Evolutionary conservation across 768 basidiomycete genomes (phyloP), one percentile per base, ranked within the genome.

Genomic region (Boletus vermiculosoides): DNA sequence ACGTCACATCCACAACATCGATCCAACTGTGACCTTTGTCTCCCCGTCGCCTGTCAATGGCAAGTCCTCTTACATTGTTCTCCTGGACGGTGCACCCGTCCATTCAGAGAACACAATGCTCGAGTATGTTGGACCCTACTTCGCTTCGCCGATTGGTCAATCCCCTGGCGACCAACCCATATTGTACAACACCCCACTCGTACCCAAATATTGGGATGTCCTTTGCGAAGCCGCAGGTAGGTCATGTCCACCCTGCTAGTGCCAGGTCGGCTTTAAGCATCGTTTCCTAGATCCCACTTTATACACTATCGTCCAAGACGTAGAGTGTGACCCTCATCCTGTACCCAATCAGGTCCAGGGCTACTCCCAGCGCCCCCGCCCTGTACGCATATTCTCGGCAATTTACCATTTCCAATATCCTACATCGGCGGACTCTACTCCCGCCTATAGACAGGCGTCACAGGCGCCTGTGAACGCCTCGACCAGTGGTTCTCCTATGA

Each of bases 241-340:
- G 79, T 46, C 20, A 23, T 40, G 3, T 53, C 31, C 11, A 15
- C 31, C 59, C 56, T 57, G 40, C 16, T 47, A 18, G 25, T 33
- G 33, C 42, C 45, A 18, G 9, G 45, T 45, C 11, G 11, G 20
- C 2, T 15, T 31, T 34, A 23, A 42, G 44, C n/a, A 22, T 45
- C 23, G 39, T n/a, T 10, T 46, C 30, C 11, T 58, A 90, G 88
- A 90, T 70, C 85, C 86, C 22, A 82, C 85, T 5, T 71, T 79
- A 54, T 90, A 81, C 69, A 82, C 80, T 3, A 87, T 90, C 64
- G 72, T 83, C 42, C 88, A 90, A 66, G 82, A 86, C 49, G 83
- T 90, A 45, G 64, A 70, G 51, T 68, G 67, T 45, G 63, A 75
- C 28, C 63, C 63, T 18, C 67, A 72, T 31, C 39, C 50, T 23